A percentile compares a stretch with the other conserved stretches of the same genome.
phyloP scores from a whole-genome alignment of 768 basidiomycete species.

The Hemileccinum impolitum region DNA sequence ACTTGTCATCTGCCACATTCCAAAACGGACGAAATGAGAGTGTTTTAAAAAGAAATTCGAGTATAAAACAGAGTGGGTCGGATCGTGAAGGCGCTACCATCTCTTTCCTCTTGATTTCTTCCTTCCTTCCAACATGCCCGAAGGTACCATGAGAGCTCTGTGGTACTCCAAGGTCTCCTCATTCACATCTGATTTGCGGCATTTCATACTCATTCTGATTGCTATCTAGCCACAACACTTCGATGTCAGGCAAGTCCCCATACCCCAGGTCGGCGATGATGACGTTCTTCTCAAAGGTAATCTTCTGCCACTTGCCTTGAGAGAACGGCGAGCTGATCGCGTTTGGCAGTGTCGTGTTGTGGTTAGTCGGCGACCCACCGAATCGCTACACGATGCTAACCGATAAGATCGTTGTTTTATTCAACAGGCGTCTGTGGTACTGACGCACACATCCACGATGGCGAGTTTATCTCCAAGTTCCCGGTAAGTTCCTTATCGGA shows the following conservation, averaged over 20 bases:
- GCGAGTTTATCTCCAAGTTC: constrained; percentile 64
- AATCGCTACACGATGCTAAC: background rate
- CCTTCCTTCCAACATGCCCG: constrained; percentile 37
- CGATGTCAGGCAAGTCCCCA: constrained; percentile 62
- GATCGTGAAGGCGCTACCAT: background rate
- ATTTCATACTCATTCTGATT: constrained; percentile 5
- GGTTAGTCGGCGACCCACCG: constrained; percentile 28
- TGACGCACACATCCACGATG: constrained; percentile 63
- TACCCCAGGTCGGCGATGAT: constrained; percentile 61
- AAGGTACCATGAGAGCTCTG: constrained; percentile 71
- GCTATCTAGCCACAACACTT: constrained; percentile 58
- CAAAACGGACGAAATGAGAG: constrained; percentile 14
- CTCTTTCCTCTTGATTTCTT: constrained; percentile 4
- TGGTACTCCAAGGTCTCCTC: constrained; percentile 60
- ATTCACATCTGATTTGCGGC: background rate
- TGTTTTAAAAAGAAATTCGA: constrained; percentile 7
- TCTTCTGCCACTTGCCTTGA: constrained; percentile 1
- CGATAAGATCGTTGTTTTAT: background rate
- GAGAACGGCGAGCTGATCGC: constrained; percentile 2
- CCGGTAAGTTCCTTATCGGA: constrained; percentile 34
- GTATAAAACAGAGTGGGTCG: constrained; percentile 19
- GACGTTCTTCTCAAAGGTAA: constrained; percentile 75
- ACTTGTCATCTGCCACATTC: constrained; percentile 1
- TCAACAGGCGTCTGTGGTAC: constrained; percentile 53
- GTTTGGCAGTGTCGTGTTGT: constrained; percentile 38